Conservation (phyloP, 495 filamentous ascomycete genomes). For the Pyrenula massariospora region DNA sequence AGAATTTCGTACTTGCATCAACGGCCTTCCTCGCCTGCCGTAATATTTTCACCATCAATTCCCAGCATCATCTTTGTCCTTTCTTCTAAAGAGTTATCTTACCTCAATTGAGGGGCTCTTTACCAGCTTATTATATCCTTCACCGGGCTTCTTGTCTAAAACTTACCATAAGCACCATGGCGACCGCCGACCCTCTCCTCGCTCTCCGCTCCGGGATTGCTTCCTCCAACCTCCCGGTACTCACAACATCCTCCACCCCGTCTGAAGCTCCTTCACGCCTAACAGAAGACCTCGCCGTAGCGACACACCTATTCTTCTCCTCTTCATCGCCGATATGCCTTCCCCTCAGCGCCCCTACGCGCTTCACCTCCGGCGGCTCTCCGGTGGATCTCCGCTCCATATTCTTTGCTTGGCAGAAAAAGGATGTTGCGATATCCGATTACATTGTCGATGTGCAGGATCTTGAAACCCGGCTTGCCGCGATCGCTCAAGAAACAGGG, state of each 20-base stretch:
- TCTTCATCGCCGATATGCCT: conserved; percentile 50
- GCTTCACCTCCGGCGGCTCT: conserved; percentile 60
- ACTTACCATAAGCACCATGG: too few relatives aligned
- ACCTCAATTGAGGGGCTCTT: too few relatives aligned
- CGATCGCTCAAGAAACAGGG: conserved; percentile 37
- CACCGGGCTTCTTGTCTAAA: too few relatives aligned
- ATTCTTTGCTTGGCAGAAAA: conserved; percentile 89
- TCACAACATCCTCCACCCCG: conserved; percentile 54
- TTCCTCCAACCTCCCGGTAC: conserved; percentile 48
- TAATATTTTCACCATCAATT: too few relatives aligned
- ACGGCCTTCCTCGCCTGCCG: too few relatives aligned
- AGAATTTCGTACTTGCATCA: too few relatives aligned
- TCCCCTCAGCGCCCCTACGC: conserved; percentile 64
- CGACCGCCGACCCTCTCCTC: conserved; percentile 55
- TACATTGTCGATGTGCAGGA: conserved; percentile 76
- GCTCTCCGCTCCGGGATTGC: conserved; percentile 71
- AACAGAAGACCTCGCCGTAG: conserved; percentile 54
- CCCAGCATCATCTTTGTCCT: too few relatives aligned
- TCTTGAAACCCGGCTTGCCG: conserved; percentile 67
- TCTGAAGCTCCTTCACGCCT: conserved; percentile 22
- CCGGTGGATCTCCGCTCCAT: conserved; percentile 84
- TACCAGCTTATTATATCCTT: not conserved
- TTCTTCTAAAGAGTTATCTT: too few relatives aligned
- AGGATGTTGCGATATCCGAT: conserved; percentile 73
- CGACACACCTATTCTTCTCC: conserved; percentile 73